Conservation (phyloP, 148 eudicot genomes). For the Amaranthus cruentus region DNA sequence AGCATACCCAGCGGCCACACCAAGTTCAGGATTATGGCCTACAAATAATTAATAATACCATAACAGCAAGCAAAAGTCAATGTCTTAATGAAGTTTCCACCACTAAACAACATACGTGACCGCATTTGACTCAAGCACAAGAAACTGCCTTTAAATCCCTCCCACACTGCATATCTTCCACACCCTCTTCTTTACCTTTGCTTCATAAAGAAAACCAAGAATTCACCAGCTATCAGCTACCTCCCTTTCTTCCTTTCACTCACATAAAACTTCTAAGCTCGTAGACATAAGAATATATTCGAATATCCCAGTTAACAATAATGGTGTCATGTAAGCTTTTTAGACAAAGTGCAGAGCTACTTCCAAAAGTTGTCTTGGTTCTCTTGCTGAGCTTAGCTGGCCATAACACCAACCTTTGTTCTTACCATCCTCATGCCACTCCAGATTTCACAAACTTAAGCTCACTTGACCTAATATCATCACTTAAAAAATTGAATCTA, state of each 20-base stretch:
- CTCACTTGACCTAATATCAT: constrained; percentile 25
- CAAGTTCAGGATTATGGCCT: constrained; percentile 22
- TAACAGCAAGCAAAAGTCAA: constrained; percentile 19
- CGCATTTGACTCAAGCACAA: constrained; percentile 29
- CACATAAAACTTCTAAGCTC: background rate
- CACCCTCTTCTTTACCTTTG: constrained; percentile 12
- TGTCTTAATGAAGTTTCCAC: constrained; percentile 15
- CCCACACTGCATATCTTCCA: constrained; percentile 22
- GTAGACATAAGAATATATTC: background rate
- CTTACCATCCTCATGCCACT: constrained; percentile 47
- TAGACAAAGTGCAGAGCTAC: constrained; percentile 20
- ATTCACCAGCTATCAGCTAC: background rate
- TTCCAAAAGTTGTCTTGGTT: constrained; percentile 37
- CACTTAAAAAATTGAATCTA: constrained; percentile 35
- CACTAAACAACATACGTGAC: constrained; percentile 24
- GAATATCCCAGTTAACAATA: background rate
- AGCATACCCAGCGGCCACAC: constrained; percentile 23
- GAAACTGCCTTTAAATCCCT: constrained; percentile 37
- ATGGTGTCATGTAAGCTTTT: constrained; percentile 33
- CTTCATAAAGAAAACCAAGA: constrained; percentile 9
- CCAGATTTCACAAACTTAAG: constrained; percentile 30
- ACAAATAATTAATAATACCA: constrained; percentile 20
- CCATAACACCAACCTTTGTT: constrained; percentile 42
- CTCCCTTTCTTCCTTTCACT: constrained; percentile 4
- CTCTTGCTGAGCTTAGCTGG: constrained; percentile 38